These are phyloP conservation scores for Coemansia sp. DNA, from an alignment of 192 early-diverging fungal genomes.

Conservation along the genomic window DNA sequence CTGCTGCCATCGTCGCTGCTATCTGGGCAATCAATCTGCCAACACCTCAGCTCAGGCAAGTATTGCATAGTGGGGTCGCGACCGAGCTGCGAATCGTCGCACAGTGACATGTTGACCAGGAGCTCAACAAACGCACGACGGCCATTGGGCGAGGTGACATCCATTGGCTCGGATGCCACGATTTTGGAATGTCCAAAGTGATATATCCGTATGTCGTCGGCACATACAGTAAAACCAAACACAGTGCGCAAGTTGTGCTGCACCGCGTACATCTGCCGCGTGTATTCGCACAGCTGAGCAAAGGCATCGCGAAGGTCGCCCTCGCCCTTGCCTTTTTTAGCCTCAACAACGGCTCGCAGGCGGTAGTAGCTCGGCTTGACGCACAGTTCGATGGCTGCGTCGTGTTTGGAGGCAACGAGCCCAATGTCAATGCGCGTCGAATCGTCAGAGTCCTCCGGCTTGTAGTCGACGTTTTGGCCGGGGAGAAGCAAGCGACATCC, in stretches of 20 bases:
- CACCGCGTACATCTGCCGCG: background rate
- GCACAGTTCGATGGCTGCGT: background rate
- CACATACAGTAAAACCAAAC: constrained; percentile 15
- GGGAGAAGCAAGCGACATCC: background rate
- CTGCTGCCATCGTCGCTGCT: background rate
- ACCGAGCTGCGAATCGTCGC: constrained; percentile 7
- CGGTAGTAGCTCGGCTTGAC: background rate
- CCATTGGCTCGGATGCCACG: background rate
- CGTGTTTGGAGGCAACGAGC: background rate
- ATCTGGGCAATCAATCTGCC: background rate
- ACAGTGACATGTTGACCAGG: constrained; percentile 15
- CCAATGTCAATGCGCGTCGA: background rate
- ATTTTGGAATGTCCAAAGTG: background rate
- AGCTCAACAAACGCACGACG: background rate
- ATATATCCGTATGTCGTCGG: background rate
- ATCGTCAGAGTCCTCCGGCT: background rate
- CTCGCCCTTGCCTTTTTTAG: background rate
- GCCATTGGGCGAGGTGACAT: background rate
- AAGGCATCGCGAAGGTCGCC: background rate
- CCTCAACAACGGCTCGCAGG: background rate
- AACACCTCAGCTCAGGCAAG: background rate
- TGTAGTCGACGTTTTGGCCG: background rate
- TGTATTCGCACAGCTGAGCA: background rate
- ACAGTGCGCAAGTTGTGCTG: constrained; percentile 15
- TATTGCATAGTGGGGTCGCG: background rate